Base-by-base conservation (phyloP, 495 filamentous ascomycete species). In the Penicillium taxi region DNA sequence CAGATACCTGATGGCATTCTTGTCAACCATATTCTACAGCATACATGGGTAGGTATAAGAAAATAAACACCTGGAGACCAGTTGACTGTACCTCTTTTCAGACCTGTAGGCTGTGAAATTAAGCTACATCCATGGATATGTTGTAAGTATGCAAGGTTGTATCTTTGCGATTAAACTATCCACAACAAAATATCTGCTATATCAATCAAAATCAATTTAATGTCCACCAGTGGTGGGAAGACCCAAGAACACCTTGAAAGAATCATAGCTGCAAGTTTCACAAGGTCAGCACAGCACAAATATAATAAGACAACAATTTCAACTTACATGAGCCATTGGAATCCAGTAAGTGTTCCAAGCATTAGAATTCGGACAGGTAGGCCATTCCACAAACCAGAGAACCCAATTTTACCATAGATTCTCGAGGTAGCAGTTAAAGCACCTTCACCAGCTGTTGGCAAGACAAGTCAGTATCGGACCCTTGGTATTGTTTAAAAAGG, bases 321-420 rank as follows among this genome's bases (percentile, higher is more conserved):
- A 42, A 64, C 62, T 63, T 47, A 69, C 66, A 84, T 81, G 39
- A 84, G 59, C 80, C 80, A 84, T 56, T 84, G 80, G 63, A 81
- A 82, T n/a, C 77, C 80, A 22, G 77, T 81, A 50, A 80, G 54
- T 8, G 72, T 74, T 17, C 76, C 70, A 39, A 82, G 68, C 78
- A 82, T 82, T 22, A 73, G 53, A 45, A 82, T 81, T 40, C 80
- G 57, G 26, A 80, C 75, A 0, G 73, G 67, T 17, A 84, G 56
- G 2, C 80, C 80, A 50, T 83, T 84, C 80, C 80, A 84, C 28
- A 83, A 53, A 6, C 80, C 80, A 9, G 42, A 49, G 62, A 84
- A 83, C 9, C 80, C 80, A 50, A 84, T 82, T 39, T 81, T 82
- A n/a, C 73, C 59, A 58, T 84, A 84, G 35, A 84, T 83, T 21